These are phyloP conservation scores for Ustanciosporium gigantosporum DNA, from an alignment of 1,284 basidiomycete genomes.

Conservation along the genomic window DNA sequence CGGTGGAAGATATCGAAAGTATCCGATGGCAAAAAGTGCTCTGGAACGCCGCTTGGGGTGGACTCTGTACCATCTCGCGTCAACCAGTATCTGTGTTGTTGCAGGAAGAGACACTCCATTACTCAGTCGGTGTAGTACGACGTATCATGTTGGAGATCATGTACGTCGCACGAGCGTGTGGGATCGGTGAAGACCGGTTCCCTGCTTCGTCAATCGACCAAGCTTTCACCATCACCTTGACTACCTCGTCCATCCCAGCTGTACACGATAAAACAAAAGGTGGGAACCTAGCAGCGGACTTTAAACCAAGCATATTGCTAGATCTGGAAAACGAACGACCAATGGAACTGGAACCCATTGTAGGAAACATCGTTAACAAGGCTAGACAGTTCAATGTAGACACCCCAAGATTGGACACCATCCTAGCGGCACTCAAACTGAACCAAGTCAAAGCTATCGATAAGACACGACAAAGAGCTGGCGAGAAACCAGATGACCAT, in stretches of 20 bases:
- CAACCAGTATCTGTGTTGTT: slow-evolving; percentile 62
- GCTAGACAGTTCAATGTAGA: slow-evolving; percentile 36
- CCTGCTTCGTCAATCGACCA: slow-evolving; percentile 40
- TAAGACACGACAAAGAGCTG: not conserved
- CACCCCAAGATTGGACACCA: slow-evolving; percentile 51
- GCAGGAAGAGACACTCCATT: slow-evolving; percentile 54
- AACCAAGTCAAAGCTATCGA: slow-evolving; percentile 35
- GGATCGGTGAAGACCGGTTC: slow-evolving; percentile 35
- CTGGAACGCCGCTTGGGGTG: slow-evolving; percentile 58
- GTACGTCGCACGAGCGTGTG: slow-evolving; percentile 61
- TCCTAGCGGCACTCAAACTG: slow-evolving; percentile 45
- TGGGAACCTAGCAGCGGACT: slow-evolving; percentile 13
- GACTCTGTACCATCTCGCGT: slow-evolving; percentile 62
- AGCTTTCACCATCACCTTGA: slow-evolving; percentile 39
- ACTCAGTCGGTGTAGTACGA: slow-evolving; percentile 60
- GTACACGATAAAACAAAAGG: slow-evolving; percentile 3
- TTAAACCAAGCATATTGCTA: slow-evolving; percentile 54
- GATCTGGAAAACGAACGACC: slow-evolving; percentile 51
- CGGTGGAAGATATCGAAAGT: slow-evolving; percentile 63
- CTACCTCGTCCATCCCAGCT: not conserved
- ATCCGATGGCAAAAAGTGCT: slow-evolving; percentile 65
- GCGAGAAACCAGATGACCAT: not conserved
- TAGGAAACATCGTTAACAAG: slow-evolving; percentile 36
- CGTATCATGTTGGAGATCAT: slow-evolving; percentile 63
- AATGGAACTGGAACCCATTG: slow-evolving; percentile 53